Evolutionary conservation across 140 eudicot genomes (phyloP), one percentile per base, ranked within the genome.

Genomic region (Anethum foeniculum): DNA sequence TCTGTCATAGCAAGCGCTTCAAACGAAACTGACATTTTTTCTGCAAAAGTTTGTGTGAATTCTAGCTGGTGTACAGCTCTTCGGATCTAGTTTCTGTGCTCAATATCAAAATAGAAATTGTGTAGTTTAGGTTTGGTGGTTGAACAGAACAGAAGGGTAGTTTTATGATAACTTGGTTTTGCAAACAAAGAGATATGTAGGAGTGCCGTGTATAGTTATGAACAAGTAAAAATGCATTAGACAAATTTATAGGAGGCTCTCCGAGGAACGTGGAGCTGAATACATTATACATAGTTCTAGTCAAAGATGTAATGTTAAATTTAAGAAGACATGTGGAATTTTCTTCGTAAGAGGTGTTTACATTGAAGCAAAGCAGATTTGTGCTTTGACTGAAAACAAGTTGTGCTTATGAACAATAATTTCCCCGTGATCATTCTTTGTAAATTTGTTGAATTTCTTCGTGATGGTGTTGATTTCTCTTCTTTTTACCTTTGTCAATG

Each of bases 1-100:
- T 25, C 79, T 1, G 44, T 44, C 79, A 75, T 75, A 9, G 79
- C 79, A 25, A 75, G 43, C 19, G 44, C 79, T 75, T 75, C 79
- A 25, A 75, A 49, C 3, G 78, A 5, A n/a, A 75, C 34, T 75
- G 56, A 23, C 78, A 74, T 74, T 12, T 43, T 74, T 10, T 72
- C 78, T 14, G 39, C 58, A 74, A 23, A 74, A 21, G 23, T 10
- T 72, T 21, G 54, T 39, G 25, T 19, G 7, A 5, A 39, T 1
- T 34, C 46, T 30, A 16, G 25, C 77, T 21, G 6, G 76, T 7
- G 28, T 16, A 4, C 47, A 5, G 60, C 60, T 51, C 60, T 51
- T 51, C 60, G n/a, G n/a, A 51, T 16, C 60, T 38, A 36, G 76
- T 18, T 39, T 73, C 48, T 3, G 5, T 16, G 4, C 47, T 39